Evolutionary conservation across 768 basidiomycete species (phyloP).

Genomic region (Cantharellus anzutake): DNA sequence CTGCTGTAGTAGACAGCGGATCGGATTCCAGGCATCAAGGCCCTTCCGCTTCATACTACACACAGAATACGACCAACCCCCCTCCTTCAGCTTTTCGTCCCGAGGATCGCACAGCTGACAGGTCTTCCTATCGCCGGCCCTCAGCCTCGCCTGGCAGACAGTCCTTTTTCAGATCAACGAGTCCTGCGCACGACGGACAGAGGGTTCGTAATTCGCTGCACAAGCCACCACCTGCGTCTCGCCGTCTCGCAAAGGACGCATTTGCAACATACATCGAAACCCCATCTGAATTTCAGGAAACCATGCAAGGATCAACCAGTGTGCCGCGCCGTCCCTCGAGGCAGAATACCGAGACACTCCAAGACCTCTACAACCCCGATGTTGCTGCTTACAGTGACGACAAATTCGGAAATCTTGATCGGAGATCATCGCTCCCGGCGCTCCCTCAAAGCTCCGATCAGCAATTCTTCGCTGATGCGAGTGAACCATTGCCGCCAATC

Average conservation of each 20-base stretch:
- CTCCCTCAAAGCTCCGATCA: neutral
- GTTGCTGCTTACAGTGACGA: neutral
- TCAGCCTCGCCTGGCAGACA: neutral
- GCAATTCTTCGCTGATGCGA: conserved; percentile 1
- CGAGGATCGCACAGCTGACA: neutral
- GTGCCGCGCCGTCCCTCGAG: conserved; percentile 59
- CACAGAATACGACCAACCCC: neutral
- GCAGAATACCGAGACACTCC: conserved; percentile 65
- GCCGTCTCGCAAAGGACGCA: neutral
- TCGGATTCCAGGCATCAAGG: neutral
- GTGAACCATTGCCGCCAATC: conserved; percentile 1
- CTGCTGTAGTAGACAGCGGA: neutral
- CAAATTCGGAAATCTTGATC: neutral
- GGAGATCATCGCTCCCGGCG: conserved; percentile 3
- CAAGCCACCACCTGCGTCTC: neutral
- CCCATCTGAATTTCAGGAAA: neutral
- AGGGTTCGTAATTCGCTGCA: neutral
- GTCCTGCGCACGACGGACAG: neutral
- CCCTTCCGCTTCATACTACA: neutral
- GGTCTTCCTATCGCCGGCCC: neutral
- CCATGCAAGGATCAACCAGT: neutral
- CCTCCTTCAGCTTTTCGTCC: neutral
- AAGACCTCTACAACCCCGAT: conserved; percentile 30
- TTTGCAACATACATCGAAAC: neutral
- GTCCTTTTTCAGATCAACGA: neutral